phyloP scores from a whole-genome alignment of 2,329 filamentous ascomycete genomes.

The Colletotrichum salicis region DNA sequence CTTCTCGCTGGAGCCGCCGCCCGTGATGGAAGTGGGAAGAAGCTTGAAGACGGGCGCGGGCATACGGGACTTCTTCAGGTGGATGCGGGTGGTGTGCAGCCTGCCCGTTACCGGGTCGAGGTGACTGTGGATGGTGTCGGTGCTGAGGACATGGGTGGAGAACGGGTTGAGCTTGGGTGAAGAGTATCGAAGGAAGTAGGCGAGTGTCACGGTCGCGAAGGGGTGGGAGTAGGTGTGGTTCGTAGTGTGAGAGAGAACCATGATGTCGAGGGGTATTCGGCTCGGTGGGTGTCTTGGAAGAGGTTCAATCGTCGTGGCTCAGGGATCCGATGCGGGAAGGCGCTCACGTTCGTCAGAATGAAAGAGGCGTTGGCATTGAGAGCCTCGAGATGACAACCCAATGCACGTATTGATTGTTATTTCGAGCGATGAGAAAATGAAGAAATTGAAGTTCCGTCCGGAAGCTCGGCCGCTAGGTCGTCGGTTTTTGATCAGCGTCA shows the following conservation, averaged over 20 bases:
- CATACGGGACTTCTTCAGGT: constrained; percentile 83
- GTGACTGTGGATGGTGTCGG: constrained; percentile 80
- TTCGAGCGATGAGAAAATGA: not conserved
- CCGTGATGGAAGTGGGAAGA: constrained; percentile 75
- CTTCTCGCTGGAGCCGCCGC: constrained; percentile 70
- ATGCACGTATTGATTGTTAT: constrained; percentile 8
- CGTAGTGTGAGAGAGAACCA: constrained; percentile 73
- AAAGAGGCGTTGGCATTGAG: constrained; percentile 25
- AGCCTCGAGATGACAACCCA: not conserved
- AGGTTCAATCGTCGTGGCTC: not conserved
- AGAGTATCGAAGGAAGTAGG: constrained; percentile 90
- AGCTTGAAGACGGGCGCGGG: constrained; percentile 80
- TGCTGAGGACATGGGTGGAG: constrained; percentile 82
- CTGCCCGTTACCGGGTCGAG: constrained; percentile 80
- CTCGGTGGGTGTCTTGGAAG: not conserved
- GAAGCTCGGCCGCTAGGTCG: constrained; percentile 25
- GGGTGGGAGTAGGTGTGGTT: constrained; percentile 82
- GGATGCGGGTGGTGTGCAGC: constrained; percentile 81
- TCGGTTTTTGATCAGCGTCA: constrained; percentile 8
- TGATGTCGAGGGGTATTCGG: constrained; percentile 47
- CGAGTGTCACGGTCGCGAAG: constrained; percentile 86
- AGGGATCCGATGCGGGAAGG: constrained; percentile 5
- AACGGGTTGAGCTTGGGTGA: constrained; percentile 78
- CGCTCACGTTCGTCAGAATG: constrained; percentile 27
- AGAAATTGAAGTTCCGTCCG: constrained; percentile 24